Conservation (phyloP, 116 monocot genomes). For the Dioscorea cayenensis region DNA sequence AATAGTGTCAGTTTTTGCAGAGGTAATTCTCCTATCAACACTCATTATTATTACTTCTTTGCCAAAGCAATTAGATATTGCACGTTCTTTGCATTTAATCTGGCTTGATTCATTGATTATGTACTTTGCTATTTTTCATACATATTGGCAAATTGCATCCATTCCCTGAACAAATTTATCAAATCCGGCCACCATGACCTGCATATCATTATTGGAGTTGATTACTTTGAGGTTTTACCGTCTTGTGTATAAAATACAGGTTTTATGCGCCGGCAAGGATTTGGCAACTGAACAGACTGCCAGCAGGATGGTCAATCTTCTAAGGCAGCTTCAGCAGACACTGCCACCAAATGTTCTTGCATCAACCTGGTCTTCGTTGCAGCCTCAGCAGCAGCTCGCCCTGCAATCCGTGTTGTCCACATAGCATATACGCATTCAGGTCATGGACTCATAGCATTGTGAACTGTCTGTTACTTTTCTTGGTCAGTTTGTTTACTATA, state of each 20-base stretch:
- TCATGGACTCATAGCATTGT: neutral
- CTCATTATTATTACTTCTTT: neutral
- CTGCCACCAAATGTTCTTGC: constrained; percentile 71
- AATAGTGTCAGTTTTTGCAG: constrained; percentile 71
- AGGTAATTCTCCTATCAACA: constrained; percentile 32
- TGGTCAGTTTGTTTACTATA: constrained; percentile 7
- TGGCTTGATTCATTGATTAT: no score
- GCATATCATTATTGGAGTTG: no score
- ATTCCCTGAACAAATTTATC: no score
- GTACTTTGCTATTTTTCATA: no score
- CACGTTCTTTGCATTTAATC: no score
- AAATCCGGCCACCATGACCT: no score
- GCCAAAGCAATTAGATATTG: neutral
- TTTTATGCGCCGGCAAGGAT: constrained; percentile 66
- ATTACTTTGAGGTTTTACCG: no score
- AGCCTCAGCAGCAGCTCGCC: constrained; percentile 77
- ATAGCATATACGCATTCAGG: constrained; percentile 12
- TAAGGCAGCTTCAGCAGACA: constrained; percentile 81
- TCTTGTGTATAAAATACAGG: constrained; percentile 19
- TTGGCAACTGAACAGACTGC: constrained; percentile 74
- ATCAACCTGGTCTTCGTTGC: constrained; percentile 69
- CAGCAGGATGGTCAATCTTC: constrained; percentile 54
- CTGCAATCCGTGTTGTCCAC: constrained; percentile 62
- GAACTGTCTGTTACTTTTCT: constrained; percentile 1
- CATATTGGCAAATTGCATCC: no score